Base-by-base conservation (phyloP, 331 rosid species). In the Pyrus hybrid region DNA sequence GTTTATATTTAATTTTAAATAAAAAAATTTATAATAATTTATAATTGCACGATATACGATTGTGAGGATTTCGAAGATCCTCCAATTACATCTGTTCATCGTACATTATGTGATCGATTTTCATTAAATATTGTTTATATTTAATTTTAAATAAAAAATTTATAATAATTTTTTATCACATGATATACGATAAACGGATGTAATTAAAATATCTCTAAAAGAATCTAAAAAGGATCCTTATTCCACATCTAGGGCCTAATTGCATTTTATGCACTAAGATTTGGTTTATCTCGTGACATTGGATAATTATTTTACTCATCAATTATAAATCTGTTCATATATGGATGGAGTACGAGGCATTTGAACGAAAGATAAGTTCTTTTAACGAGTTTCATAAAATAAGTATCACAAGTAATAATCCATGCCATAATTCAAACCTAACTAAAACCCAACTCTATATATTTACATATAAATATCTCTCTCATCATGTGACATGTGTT, bases 61-160 rank as follows among this genome's bases (percentile, higher is more conserved):
- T 26, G 28, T 26, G 1, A 26, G 28, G 3, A 26, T 2, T 2
- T 2, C 8, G 8, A 6, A 6, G 0, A 33, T 33, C 3, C 0
- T 33, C 1, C 0, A 33, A 33, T 33, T 0, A 7, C 0, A 33
- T 33, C 3, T 0, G 37, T 7, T 33, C 2, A 33, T 33, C 3
- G 8, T 33, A 33, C 0, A 7, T 33, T 0, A 1, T 33, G 0
- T 0, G 3, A 0, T 33, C 1, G 0, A 0, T 33, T 33, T 33
- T 33, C 0, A 0, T 33, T 0, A 7, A 0, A 33, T 33, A 33
- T 0, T 33, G 37, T 33, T 33, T 7, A 33, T 33, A 33, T 33
- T 33, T 33, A 33, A 33, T 33, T 33, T 33, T 7, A 7, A 33
- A 33, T 33, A 7, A 33, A 32, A 33, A 33, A 33, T 7, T 33